Evolutionary conservation across 345 rosid genomes (phyloP), one percentile per base, ranked within the genome.

Genomic region (Limnanthes douglasii): DNA sequence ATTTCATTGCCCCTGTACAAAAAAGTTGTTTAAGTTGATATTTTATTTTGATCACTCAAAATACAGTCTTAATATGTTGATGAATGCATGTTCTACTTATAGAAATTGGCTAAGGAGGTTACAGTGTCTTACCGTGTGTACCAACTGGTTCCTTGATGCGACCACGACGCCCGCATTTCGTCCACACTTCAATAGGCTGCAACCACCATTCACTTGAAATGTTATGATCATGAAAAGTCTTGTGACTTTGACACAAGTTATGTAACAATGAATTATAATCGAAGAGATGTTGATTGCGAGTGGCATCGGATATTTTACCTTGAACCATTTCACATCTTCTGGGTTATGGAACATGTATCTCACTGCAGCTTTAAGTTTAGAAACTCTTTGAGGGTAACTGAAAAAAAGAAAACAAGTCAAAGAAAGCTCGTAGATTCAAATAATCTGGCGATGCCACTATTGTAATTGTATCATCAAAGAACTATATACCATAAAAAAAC

Each of bases 241-340:
- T n/a, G 7, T 20, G 35, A 13, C 11, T 19, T 5, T 31, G n/a
- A 11, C 26, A 31, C 18, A 40, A 8, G 6, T 6, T 21, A 2
- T 9, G 33, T 22, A 15, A 6, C 40, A 5, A n/a, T 4, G 12
- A 31, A 10, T 8, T 2, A 24, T 8, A 22, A 12, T 26, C 2
- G 11, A 2, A 16, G 34, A 11, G 23, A 24, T 15, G 39, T 25
- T 4, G 11, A 31, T 6, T 10, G 32, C 4, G 3, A 4, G 29
- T 15, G 18, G 15, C 4, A 21, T 26, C 32, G 18, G 41, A 16
- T 15, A 13, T 25, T 47, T 34, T 54, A 88, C 97, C 93, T 90
- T 90, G 57, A 80, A 90, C 95, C 95, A 84, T 69, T 64, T 74
- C 38, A 90, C 98, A 22, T 90, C 95, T 54, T 80, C 95, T n/a